Percentiles rank a stretch among this genome's conserved stretches.
Evolutionary conservation across 2,329 filamentous ascomycete species (phyloP).

Genomic region (Pseudogymnoascus sp.): DNA sequence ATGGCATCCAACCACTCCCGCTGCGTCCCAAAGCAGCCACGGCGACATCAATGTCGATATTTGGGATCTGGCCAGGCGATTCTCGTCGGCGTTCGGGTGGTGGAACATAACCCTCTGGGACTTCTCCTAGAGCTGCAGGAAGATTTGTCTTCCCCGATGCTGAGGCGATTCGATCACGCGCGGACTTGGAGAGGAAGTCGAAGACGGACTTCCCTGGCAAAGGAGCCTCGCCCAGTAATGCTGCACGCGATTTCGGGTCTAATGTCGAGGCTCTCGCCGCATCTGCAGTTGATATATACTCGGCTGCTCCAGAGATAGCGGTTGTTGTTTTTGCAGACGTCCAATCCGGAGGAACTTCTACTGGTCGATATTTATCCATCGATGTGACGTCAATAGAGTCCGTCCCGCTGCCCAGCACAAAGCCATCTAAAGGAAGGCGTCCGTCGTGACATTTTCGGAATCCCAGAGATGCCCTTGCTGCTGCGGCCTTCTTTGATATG

Average conservation of each 20-base stretch:
- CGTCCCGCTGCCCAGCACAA: slow-evolving; percentile 56
- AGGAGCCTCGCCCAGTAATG: slow-evolving; percentile 69
- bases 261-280: slow-evolving; percentile 70
- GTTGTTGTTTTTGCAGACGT: slow-evolving; percentile 48
- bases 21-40: slow-evolving; percentile 61
- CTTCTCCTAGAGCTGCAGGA: slow-evolving; percentile 68
- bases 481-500: slow-evolving; percentile 55
- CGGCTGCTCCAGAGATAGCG: slow-evolving; percentile 26
- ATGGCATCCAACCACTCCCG: slow-evolving; percentile 65
- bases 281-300: slow-evolving; percentile 62
- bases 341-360: slow-evolving; percentile 67
- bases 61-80: slow-evolving; percentile 52
- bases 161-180: slow-evolving; percentile 66
- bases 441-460: slow-evolving; percentile 75
- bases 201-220: slow-evolving; percentile 93
- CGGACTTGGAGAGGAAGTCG: slow-evolving; percentile 74
- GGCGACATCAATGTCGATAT: slow-evolving; percentile 58
- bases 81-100: slow-evolving; percentile 56
- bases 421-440: slow-evolving; percentile 69
- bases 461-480: slow-evolving; percentile 35
- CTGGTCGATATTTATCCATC: slow-evolving; percentile 49
- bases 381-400: slow-evolving; percentile 38
- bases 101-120: slow-evolving; percentile 55
- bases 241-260: slow-evolving; percentile 68
- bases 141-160: slow-evolving; percentile 70